phyloP scores from a whole-genome alignment of 108 stramenopile species.

The Nitzschia palea region DNA sequence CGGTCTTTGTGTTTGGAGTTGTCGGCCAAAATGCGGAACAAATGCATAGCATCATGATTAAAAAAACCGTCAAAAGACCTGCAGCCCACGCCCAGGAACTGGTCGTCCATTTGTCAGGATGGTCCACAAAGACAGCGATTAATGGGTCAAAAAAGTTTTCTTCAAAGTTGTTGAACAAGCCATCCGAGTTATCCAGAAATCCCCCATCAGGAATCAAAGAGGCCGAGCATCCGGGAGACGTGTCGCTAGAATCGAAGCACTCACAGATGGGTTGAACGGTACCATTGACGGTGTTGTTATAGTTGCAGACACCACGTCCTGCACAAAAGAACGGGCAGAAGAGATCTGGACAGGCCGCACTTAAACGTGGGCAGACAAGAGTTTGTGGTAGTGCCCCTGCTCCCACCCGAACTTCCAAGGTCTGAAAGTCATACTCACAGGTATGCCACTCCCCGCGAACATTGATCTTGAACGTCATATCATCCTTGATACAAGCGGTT shows the following conservation, averaged over 20 bases:
- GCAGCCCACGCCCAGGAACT: constrained; percentile 85
- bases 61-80: constrained; percentile 69
- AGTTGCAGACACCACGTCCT: constrained; percentile 78
- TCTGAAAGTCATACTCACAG: constrained; percentile 75
- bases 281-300: constrained; percentile 44
- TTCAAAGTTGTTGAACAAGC: constrained; percentile 66
- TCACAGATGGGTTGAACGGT: constrained; percentile 63
- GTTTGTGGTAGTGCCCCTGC: constrained; percentile 40
- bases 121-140: constrained; percentile 84
- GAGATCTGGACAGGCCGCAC: constrained; percentile 75
- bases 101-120: constrained; percentile 82
- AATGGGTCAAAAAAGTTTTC: constrained; percentile 84
- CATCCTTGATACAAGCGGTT: constrained; percentile 73
- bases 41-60: constrained; percentile 79
- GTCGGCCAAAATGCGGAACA: constrained; percentile 85
- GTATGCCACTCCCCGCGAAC: constrained; percentile 45
- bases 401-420: constrained; percentile 42
- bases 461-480: constrained; percentile 46
- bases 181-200: constrained; percentile 62
- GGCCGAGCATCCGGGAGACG: constrained; percentile 76
- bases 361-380: constrained; percentile 58
- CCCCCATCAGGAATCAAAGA: constrained; percentile 68
- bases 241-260: constrained; percentile 78
- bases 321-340: constrained; percentile 85
- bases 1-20: not conserved